Percentiles rank a stretch among this genome's conserved stretches.
Evolutionary conservation across 2,329 filamentous ascomycete genomes (phyloP).

Genomic region (Aspergillus phoenicis): DNA sequence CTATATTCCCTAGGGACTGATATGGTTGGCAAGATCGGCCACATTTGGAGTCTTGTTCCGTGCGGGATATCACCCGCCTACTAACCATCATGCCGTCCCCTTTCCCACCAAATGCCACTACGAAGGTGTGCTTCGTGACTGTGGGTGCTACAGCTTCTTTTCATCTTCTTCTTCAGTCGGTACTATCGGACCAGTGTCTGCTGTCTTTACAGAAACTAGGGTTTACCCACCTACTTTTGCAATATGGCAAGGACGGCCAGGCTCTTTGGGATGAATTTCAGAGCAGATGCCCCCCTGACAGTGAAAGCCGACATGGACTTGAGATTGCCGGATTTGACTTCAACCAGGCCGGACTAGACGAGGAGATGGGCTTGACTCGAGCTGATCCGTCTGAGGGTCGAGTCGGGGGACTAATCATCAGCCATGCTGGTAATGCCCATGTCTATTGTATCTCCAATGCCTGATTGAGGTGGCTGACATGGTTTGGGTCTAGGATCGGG

Average conservation of each 20-base stretch:
- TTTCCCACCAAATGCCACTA: slow-evolving; percentile 12
- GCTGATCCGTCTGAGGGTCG: slow-evolving; percentile 44
- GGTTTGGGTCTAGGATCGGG: slow-evolving; percentile 68
- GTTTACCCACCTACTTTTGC: slow-evolving; percentile 74
- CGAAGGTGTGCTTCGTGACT: slow-evolving; percentile 74
- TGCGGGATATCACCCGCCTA: too few species aligned
- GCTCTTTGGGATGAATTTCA: slow-evolving; percentile 52
- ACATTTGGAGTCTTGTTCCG: too few species aligned
- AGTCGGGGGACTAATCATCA: slow-evolving; percentile 73
- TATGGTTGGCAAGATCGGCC: too few species aligned
- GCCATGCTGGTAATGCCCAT: slow-evolving; percentile 72
- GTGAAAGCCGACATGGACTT: slow-evolving; percentile 43
- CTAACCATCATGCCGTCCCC: slow-evolving; percentile 17
- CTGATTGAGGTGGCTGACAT: slow-evolving; percentile 5
- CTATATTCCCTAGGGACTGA: too few species aligned
- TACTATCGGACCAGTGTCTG: slow-evolving; percentile 66
- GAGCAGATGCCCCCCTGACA: slow-evolving; percentile 27
- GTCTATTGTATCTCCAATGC: background rate
- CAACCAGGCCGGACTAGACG: slow-evolving; percentile 59
- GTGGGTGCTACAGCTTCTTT: slow-evolving; percentile 92
- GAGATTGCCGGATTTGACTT: slow-evolving; percentile 67
- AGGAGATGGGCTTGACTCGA: slow-evolving; percentile 60
- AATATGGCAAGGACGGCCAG: slow-evolving; percentile 73
- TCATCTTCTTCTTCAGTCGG: slow-evolving; percentile 66
- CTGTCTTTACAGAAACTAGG: slow-evolving; percentile 57